Conservation (phyloP, 2,329 filamentous ascomycete genomes). For the Keithomyces neogunnii region DNA sequence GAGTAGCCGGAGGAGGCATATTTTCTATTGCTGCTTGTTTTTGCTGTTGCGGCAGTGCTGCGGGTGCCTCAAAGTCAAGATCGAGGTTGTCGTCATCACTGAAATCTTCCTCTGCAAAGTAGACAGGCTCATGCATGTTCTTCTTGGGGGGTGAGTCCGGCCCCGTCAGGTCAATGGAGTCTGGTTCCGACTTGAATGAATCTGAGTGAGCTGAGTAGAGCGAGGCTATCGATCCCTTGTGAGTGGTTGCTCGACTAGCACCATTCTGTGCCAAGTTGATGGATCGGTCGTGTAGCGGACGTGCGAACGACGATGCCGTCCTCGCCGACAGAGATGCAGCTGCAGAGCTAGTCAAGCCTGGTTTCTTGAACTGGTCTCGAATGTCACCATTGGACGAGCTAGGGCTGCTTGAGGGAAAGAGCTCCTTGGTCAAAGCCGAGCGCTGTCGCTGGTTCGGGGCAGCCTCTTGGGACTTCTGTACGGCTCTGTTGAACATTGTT, state of each 20-base stretch:
- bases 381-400: constrained; percentile 36
- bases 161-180: constrained; percentile 26
- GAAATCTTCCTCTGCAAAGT: constrained; percentile 75
- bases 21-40: constrained; percentile 15
- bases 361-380: constrained; percentile 40
- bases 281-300: constrained; percentile 16
- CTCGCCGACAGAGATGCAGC: constrained; percentile 28
- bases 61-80: constrained; percentile 55
- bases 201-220: constrained; percentile 34
- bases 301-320: constrained; percentile 13
- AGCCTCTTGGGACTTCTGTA: constrained; percentile 9
- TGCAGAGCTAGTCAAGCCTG: constrained; percentile 25
- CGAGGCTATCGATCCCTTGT: constrained; percentile 13
- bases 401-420: constrained; percentile 51
- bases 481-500: constrained; percentile 11
- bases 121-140: constrained; percentile 32
- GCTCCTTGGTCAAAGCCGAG: constrained; percentile 36
- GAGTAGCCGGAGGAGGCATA: constrained; percentile 19
- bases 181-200: constrained; percentile 32
- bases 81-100: constrained; percentile 75
- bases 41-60: constrained; percentile 34
- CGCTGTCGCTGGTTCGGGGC: constrained; percentile 28
- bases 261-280: constrained; percentile 22
- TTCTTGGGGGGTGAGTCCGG: constrained; percentile 16
- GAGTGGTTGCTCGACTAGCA: constrained; percentile 6